Evolutionary conservation across 2,329 filamentous ascomycete genomes (phyloP).

Genomic region (Sclerotinia subarctica): DNA sequence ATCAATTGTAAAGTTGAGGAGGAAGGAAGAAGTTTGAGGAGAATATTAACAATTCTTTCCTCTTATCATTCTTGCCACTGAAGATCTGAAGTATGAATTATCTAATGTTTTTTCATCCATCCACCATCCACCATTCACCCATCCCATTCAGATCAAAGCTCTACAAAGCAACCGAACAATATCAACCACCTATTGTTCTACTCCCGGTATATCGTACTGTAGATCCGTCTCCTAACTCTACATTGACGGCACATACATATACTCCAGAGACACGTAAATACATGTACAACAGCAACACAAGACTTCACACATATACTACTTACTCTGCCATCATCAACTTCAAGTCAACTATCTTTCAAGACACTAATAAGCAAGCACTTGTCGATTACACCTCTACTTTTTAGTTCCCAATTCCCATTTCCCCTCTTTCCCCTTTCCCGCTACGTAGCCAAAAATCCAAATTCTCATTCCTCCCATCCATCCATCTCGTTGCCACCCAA

Average conservation of each 20-base stretch:
- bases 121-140: neutral
- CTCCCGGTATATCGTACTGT: too few relatives aligned
- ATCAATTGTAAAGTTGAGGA: neutral
- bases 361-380: too few relatives aligned
- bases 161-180: neutral
- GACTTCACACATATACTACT: too few relatives aligned
- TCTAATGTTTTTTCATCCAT: neutral
- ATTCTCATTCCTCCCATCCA: too few relatives aligned
- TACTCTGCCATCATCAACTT: too few relatives aligned
- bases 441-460: too few relatives aligned
- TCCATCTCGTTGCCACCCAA: too few relatives aligned
- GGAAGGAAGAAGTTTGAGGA: neutral
- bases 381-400: too few relatives aligned
- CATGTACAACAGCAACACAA: neutral
- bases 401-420: too few relatives aligned
- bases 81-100: neutral
- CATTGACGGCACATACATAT: neutral
- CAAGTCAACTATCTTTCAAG: too few relatives aligned
- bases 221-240: neutral
- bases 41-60: neutral
- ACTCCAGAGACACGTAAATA: slow-evolving; percentile 1
- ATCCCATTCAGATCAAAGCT: neutral
- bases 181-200: neutral
- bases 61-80: neutral
- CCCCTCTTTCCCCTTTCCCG: too few relatives aligned